These are phyloP conservation scores for Ploettnerulaceae sp. DNA, from an alignment of 2,329 filamentous ascomycete genomes.

Conservation along the genomic window DNA sequence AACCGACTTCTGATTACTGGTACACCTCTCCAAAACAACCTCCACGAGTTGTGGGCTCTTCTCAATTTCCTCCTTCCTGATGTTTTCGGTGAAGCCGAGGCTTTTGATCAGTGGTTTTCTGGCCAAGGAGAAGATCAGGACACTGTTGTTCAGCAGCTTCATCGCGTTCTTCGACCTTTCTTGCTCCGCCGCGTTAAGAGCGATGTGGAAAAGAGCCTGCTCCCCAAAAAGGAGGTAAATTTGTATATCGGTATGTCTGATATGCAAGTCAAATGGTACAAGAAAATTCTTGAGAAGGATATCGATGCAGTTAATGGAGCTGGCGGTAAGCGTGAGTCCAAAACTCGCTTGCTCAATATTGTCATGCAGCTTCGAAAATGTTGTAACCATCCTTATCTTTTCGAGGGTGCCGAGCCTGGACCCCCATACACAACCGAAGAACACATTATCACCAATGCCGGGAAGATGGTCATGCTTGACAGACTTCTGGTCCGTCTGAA, in stretches of 20 bases:
- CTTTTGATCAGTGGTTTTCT: conserved; percentile 98
- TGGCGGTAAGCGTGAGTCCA: conserved; percentile 93
- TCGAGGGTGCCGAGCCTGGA: conserved; percentile 93
- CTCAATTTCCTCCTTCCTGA: conserved; percentile 97
- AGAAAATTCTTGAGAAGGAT: conserved; percentile 98
- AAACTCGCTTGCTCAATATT: conserved; percentile 94
- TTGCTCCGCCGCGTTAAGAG: conserved; percentile 92
- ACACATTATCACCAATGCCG: conserved; percentile 87
- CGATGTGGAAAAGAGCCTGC: conserved; percentile 94
- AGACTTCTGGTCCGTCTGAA: conserved; percentile 81
- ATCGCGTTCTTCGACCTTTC: conserved; percentile 89
- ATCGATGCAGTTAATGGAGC: conserved; percentile 98
- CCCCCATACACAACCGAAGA: conserved; percentile 98
- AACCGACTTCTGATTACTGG: conserved; percentile 95
- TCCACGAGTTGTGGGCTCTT: conserved; percentile 95
- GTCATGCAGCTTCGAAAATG: conserved; percentile 99
- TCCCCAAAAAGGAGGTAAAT: conserved; percentile 97
- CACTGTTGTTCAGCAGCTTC: conserved; percentile 90
- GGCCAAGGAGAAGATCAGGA: conserved; percentile 87
- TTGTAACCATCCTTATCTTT: conserved; percentile 97
- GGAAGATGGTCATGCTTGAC: conserved; percentile 96
- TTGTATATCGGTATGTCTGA: conserved; percentile 97
- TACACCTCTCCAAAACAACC: conserved; percentile 94
- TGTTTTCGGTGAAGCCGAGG: conserved; percentile 93
- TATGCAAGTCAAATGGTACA: conserved; percentile 99